Percentiles rank a stretch among this genome's conserved stretches.
These are phyloP conservation scores for Aspergillus eucalypticola DNA, from an alignment of 2,329 filamentous ascomycete species.

Conservation along the genomic window DNA sequence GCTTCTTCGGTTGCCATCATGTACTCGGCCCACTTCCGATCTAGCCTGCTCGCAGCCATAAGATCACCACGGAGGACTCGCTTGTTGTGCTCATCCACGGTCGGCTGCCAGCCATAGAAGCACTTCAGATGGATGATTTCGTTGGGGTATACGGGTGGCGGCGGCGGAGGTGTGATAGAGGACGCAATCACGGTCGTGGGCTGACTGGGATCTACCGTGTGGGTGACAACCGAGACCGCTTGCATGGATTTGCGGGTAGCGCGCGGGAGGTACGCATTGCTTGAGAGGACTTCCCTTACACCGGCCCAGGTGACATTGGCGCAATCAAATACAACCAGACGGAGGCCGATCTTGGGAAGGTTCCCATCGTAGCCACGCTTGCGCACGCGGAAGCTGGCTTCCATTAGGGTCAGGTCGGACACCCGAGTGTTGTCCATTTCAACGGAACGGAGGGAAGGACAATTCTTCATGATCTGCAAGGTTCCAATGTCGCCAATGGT, in stretches of 20 bases:
- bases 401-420: constrained; percentile 79
- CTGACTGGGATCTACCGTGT: constrained; percentile 23
- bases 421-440: constrained; percentile 94
- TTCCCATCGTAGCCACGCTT: constrained; percentile 58
- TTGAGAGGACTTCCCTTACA: constrained; percentile 78
- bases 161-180: constrained; percentile 28
- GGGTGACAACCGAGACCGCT: constrained; percentile 37
- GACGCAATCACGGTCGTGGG: constrained; percentile 23
- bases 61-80: constrained; percentile 78
- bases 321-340: constrained; percentile 86
- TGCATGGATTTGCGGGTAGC: constrained; percentile 37
- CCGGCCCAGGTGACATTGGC: constrained; percentile 90
- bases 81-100: constrained; percentile 89
- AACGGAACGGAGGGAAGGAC: constrained; percentile 66
- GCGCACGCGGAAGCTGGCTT: constrained; percentile 79
- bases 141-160: constrained; percentile 58
- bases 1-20: constrained; percentile 92
- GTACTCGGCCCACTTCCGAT: constrained; percentile 88
- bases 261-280: constrained; percentile 73
- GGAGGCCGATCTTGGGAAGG: constrained; percentile 63
- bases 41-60: constrained; percentile 71
- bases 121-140: constrained; percentile 87
- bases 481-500: constrained; percentile 79
- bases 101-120: constrained; percentile 94
- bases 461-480: constrained; percentile 76